Percentiles rank a stretch among this genome's conserved stretches.
Evolutionary conservation across 2,329 filamentous ascomycete genomes (phyloP).

Genomic region (Coleophoma eucalyptorum): DNA sequence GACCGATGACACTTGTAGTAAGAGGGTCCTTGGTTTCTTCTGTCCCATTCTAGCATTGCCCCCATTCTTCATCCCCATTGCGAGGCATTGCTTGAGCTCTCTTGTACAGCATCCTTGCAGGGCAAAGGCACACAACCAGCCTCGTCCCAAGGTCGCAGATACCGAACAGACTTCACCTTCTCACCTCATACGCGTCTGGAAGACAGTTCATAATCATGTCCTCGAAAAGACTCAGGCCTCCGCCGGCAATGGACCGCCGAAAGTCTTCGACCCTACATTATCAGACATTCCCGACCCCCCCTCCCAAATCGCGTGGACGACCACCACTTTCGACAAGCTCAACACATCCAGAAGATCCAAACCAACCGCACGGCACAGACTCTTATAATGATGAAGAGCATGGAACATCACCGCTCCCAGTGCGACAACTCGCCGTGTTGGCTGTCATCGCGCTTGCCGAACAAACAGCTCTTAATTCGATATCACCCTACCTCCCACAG

Average conservation of each 20-base stretch:
- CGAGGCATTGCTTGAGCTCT: no score
- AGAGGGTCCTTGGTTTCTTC: no score
- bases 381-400: conserved; percentile 28
- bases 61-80: no score
- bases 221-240: conserved; percentile 1
- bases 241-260: conserved; percentile 19
- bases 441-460: conserved; percentile 88
- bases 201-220: no score
- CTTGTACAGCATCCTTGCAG: no score
- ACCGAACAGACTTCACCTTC: no score
- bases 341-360: conserved; percentile 23
- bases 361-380: conserved; percentile 26
- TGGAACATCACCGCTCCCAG: conserved; percentile 66
- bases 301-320: conserved; percentile 60
- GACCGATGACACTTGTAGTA: no score
- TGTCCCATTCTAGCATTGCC: no score
- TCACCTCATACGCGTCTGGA: no score
- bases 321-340: conserved; percentile 30
- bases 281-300: conserved; percentile 76
- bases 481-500: conserved; percentile 88
- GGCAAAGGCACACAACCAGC: no score
- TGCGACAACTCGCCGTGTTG: conserved; percentile 76
- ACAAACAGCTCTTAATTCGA: conserved; percentile 95
- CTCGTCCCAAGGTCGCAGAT: no score
- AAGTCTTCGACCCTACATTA: conserved; percentile 56